Percentiles rank a stretch among this genome's conserved stretches.
phyloP scores from a whole-genome alignment of 2,329 filamentous ascomycete genomes.

The Xylaria sp. region DNA sequence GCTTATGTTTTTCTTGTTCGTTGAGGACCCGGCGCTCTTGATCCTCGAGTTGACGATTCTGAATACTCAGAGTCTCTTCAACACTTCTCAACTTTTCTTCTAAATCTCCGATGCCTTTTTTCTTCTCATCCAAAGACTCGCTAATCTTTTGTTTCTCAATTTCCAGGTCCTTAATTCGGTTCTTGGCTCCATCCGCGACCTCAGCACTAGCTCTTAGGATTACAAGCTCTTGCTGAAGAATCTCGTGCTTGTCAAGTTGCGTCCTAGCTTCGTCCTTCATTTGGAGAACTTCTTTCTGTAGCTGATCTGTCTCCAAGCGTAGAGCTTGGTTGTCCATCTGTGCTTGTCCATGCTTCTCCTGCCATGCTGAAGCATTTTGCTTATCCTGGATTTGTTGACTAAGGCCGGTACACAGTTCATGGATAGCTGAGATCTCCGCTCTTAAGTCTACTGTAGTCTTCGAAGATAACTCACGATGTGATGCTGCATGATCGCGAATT shows the following conservation, averaged over 20 bases:
- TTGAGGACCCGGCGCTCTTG: slow-evolving; percentile 33
- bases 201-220: slow-evolving; percentile 20
- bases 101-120: slow-evolving; percentile 24
- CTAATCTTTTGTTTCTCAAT: slow-evolving; percentile 32
- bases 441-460: slow-evolving; percentile 23
- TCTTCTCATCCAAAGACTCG: slow-evolving; percentile 35
- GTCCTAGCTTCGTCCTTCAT: slow-evolving; percentile 20
- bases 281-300: slow-evolving; percentile 37
- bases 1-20: slow-evolving; percentile 36
- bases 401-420: slow-evolving; percentile 24
- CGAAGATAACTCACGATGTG: slow-evolving; percentile 25
- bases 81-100: slow-evolving; percentile 32
- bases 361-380: slow-evolving; percentile 37
- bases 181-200: slow-evolving; percentile 25
- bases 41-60: slow-evolving; percentile 30
- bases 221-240: slow-evolving; percentile 34
- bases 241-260: slow-evolving; percentile 28
- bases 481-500: slow-evolving; percentile 28
- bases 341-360: slow-evolving; percentile 32
- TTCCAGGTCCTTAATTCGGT: slow-evolving; percentile 28
- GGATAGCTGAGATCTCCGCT: slow-evolving; percentile 25
- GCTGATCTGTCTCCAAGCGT: slow-evolving; percentile 26
- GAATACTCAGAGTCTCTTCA: slow-evolving; percentile 33
- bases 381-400: slow-evolving; percentile 19
- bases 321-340: slow-evolving; percentile 33